These are phyloP conservation scores for Carex scoparia DNA, from an alignment of 176 grass and related monocot species.

Conservation along the genomic window DNA sequence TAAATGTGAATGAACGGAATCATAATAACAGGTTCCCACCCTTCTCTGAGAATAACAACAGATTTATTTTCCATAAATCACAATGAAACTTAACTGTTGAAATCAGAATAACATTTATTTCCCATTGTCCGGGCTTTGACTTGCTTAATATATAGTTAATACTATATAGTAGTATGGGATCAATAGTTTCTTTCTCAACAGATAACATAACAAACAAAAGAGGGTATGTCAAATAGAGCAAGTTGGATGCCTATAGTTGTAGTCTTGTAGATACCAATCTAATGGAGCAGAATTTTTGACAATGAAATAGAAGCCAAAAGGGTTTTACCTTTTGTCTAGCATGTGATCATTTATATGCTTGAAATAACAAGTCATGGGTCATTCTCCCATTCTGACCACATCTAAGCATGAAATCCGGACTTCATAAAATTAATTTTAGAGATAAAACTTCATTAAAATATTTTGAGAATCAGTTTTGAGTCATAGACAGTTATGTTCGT, in stretches of 20 bases:
- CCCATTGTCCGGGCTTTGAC: background rate
- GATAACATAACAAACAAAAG: background rate
- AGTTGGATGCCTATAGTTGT: background rate
- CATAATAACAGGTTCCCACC: no score
- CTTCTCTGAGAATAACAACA: no score
- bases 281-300: background rate
- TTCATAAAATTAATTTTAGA: background rate
- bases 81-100: no score
- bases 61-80: no score
- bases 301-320: constrained; percentile 21
- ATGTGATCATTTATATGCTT: constrained; percentile 9
- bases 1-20: no score
- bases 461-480: background rate
- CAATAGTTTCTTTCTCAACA: background rate
- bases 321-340: constrained; percentile 1
- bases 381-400: background rate
- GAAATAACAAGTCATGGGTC: background rate
- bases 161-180: no score
- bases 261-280: background rate
- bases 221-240: background rate
- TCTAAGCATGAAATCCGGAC: background rate
- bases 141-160: background rate
- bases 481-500: background rate
- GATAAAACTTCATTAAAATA: background rate
- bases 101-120: no score